Conservation (phyloP, 1,284 basidiomycete species). For the Cryptococcus wingfieldii region DNA sequence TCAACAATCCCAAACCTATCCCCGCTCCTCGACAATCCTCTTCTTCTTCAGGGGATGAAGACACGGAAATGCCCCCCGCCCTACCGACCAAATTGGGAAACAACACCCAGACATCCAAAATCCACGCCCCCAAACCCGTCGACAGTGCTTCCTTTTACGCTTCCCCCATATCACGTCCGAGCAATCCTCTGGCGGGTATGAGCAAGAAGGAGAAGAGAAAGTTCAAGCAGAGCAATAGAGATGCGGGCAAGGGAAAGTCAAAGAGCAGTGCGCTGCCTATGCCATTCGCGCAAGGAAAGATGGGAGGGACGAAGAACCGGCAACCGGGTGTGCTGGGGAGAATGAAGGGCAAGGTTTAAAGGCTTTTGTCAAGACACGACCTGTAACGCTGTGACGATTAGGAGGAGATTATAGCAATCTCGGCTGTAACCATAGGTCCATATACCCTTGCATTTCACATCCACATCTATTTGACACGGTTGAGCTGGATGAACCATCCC, state of each 20-base stretch:
- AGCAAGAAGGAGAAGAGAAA: slow-evolving; percentile 9
- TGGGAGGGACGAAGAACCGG: slow-evolving; percentile 1
- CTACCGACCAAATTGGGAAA: background rate
- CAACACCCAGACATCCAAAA: slow-evolving; percentile 8
- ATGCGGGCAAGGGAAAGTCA: slow-evolving; percentile 6
- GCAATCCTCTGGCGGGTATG: slow-evolving; percentile 1
- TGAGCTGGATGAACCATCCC: slow-evolving; percentile 25
- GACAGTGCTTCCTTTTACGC: slow-evolving; percentile 10
- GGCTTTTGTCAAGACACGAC: background rate
- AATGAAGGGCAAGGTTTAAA: slow-evolving; percentile 2
- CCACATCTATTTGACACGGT: background rate
- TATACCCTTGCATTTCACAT: background rate
- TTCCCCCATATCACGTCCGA: slow-evolving; percentile 8
- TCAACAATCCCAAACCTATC: background rate
- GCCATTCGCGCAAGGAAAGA: slow-evolving; percentile 12
- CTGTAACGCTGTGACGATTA: background rate
- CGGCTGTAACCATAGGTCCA: background rate
- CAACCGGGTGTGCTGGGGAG: background rate
- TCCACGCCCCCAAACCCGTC: slow-evolving; percentile 11
- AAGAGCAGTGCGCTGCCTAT: slow-evolving; percentile 7
- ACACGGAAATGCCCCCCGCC: slow-evolving; percentile 9
- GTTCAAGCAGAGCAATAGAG: background rate
- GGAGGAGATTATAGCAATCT: background rate
- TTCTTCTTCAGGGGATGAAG: background rate
- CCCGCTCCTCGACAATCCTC: background rate